Evolutionary conservation across 1,284 basidiomycete species (phyloP).

Genomic region (Irpex rosettiformis): DNA sequence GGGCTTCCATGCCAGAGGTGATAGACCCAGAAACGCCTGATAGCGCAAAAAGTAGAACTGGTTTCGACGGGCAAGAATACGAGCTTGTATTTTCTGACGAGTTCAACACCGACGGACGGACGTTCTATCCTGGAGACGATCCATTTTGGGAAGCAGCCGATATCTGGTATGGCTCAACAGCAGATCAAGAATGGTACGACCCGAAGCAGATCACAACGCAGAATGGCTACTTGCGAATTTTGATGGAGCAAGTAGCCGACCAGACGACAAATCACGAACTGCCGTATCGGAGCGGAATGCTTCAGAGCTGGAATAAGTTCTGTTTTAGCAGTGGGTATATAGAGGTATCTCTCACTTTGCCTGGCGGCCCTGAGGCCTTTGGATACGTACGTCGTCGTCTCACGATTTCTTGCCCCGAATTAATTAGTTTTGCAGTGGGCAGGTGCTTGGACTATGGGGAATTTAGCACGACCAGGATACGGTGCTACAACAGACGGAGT

Average conservation of each 20-base stretch:
- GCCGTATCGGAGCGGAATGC: conserved; percentile 65
- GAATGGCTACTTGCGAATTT: conserved; percentile 70
- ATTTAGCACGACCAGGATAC: conserved; percentile 82
- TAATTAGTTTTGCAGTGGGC: conserved; percentile 50
- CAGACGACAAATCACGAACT: conserved; percentile 52
- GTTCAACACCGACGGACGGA: conserved; percentile 71
- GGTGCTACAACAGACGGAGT: conserved; percentile 78
- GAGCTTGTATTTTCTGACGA: conserved; percentile 80
- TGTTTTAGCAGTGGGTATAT: conserved; percentile 81
- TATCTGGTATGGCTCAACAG: conserved; percentile 67
- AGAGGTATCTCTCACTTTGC: conserved; percentile 44
- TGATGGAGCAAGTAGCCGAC: conserved; percentile 51
- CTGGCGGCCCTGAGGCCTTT: conserved; percentile 32
- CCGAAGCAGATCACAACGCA: conserved; percentile 72
- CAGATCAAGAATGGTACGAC: conserved; percentile 77
- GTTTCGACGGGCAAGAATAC: conserved; percentile 64
- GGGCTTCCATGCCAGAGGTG: conserved; percentile 53
- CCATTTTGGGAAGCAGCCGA: conserved; percentile 74
- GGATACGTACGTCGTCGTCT: conserved; percentile 31
- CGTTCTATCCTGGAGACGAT: conserved; percentile 69
- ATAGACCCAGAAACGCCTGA: conserved; percentile 70
- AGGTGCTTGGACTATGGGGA: conserved; percentile 87
- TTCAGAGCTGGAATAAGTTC: conserved; percentile 82
- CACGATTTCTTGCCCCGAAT: background rate
- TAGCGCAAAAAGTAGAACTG: conserved; percentile 51